These are phyloP conservation scores for Scedosporium boydii DNA, from an alignment of 2,329 filamentous ascomycete species.

Conservation along the genomic window DNA sequence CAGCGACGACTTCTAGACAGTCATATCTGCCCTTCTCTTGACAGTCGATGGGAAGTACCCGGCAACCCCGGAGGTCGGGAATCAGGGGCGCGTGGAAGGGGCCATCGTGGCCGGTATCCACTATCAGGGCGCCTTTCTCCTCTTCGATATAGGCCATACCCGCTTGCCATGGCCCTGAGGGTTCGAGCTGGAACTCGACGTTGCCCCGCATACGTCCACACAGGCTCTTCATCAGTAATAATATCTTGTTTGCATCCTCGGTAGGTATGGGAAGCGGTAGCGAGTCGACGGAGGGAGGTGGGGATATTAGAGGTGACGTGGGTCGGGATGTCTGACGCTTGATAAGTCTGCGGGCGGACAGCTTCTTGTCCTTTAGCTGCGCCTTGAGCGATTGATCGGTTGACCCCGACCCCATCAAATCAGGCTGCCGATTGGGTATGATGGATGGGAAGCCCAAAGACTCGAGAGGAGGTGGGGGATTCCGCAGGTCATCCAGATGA, in stretches of 20 bases:
- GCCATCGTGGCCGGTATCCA: constrained; percentile 58
- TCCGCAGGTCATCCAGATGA: constrained; percentile 38
- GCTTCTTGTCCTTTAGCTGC: constrained; percentile 31
- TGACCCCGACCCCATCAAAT: constrained; percentile 1
- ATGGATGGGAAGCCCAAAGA: constrained; percentile 32
- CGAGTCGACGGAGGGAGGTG: constrained; percentile 49
- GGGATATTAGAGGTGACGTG: constrained; percentile 44
- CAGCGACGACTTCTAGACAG: constrained; percentile 41
- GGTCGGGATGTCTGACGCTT: constrained; percentile 49
- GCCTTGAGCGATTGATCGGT: constrained; percentile 12
- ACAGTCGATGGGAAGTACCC: constrained; percentile 48
- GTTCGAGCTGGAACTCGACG: constrained; percentile 59
- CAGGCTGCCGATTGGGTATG: constrained; percentile 15
- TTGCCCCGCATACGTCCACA: constrained; percentile 74
- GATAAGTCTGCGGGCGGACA: constrained; percentile 39
- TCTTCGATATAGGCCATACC: constrained; percentile 75
- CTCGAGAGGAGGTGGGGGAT: constrained; percentile 29
- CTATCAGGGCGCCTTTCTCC: constrained; percentile 64
- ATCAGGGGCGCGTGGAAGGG: constrained; percentile 58
- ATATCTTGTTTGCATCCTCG: constrained; percentile 60
- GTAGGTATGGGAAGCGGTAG: constrained; percentile 50
- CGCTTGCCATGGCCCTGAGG: constrained; percentile 52
- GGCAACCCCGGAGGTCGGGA: constrained; percentile 66
- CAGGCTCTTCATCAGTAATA: constrained; percentile 67
- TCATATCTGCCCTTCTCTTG: constrained; percentile 29